Evolutionary conservation across 2,329 filamentous ascomycete species (phyloP).

Genomic region (Periglandula ipomoeae): DNA sequence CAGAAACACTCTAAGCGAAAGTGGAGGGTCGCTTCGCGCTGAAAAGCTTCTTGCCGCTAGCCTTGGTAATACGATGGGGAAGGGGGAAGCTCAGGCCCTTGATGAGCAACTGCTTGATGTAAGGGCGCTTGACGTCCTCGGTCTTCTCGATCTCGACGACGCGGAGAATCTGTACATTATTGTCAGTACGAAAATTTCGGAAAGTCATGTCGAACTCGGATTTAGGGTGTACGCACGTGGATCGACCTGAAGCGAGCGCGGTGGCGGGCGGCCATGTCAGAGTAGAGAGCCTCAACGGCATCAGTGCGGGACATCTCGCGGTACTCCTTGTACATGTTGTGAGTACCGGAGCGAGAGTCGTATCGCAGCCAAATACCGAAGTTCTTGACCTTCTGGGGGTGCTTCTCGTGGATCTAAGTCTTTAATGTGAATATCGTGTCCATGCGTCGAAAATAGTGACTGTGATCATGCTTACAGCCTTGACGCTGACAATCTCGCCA

Average conservation of each 20-base stretch:
- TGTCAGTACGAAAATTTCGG: slow-evolving; percentile 1
- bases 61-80: slow-evolving; percentile 87
- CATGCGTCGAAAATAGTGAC: not conserved
- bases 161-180: slow-evolving; percentile 70
- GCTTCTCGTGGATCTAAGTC: slow-evolving; percentile 89
- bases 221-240: slow-evolving; percentile 60
- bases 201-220: not conserved
- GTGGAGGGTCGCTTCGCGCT: slow-evolving; percentile 87
- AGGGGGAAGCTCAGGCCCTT: slow-evolving; percentile 98
- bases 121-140: slow-evolving; percentile 92
- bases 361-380: slow-evolving; percentile 99
- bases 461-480: slow-evolving; percentile 55
- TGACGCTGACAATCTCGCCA: slow-evolving; percentile 96
- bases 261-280: slow-evolving; percentile 99
- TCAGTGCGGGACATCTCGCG: slow-evolving; percentile 95
- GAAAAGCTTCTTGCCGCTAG: slow-evolving; percentile 82
- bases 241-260: slow-evolving; percentile 93
- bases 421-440: slow-evolving; percentile 8
- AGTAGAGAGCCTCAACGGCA: slow-evolving; percentile 94
- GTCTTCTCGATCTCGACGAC: slow-evolving; percentile 95
- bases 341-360: slow-evolving; percentile 97
- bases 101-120: slow-evolving; percentile 96
- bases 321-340: slow-evolving; percentile 99
- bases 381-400: slow-evolving; percentile 99
- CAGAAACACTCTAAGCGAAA: slow-evolving; percentile 75